Base-by-base conservation (phyloP, 2,329 filamentous ascomycete species). In the Cladophialophora chaetospira region DNA sequence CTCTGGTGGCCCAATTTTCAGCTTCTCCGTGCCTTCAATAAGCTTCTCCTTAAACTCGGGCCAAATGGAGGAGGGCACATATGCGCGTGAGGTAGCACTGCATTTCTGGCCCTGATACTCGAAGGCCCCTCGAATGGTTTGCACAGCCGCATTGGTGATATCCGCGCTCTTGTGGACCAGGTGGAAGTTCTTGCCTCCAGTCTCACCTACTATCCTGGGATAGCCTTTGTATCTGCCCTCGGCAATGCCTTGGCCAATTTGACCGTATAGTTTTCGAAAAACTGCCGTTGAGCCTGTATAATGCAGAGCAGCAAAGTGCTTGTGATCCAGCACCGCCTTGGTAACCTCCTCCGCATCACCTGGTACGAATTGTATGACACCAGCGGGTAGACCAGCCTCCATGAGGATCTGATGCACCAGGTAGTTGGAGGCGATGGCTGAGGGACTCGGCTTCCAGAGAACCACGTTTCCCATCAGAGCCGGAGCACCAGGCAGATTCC, bases 391-490 rank as follows among this genome's bases (percentile, higher is more conserved):
- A 26, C 91, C 91, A 38, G 91, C 90, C 76, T 96, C 91, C 29
- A 92, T 77, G n/a, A 96, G 80, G 70, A 95, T 92, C 70, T 91
- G 82, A 77, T 95, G 91, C 36, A 95, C 77, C 56, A 96, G 78
- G 83, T 88, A 92, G 77, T 91, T 94, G 55, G 88, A 89, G 10
- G 87, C 86, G 61, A 95, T 87, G 40, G 91, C 88, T 15, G 79
- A 86, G 66, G 91, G 88, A 28, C 88, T 91, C 10, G 91, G 91
- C 79, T 96, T 96, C 91, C 91, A 96, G 43, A 96, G 78, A 4
- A 95, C 89, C 5, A 95, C 91, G 72, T 96, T 96, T 53, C 91
- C 91, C 77, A 96, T 84, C 51, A 96, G 77, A 0, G 90, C 91
- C 10, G 91, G 90, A 1, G 88, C 86, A 36, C 83, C 87, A 6